Conservation (phyloP, 2,329 filamentous ascomycete genomes). For the Scytalidium sp. region DNA sequence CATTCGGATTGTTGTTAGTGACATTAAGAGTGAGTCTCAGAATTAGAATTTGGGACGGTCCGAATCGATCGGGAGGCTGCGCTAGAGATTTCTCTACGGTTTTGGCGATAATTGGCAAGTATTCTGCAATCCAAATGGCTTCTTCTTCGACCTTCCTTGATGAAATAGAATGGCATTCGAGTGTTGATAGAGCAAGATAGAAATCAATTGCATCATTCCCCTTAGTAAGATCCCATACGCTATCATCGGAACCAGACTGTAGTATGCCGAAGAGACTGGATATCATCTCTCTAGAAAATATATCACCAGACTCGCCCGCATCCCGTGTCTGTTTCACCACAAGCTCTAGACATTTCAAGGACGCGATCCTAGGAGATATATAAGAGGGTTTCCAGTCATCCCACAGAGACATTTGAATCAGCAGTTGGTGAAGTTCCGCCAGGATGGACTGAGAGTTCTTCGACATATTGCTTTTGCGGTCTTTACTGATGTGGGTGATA, state of each 20-base stretch:
- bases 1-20: slow-evolving; percentile 73
- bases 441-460: slow-evolving; percentile 59
- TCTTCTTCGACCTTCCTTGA: slow-evolving; percentile 41
- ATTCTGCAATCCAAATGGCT: slow-evolving; percentile 44
- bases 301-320: slow-evolving; percentile 41
- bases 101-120: slow-evolving; percentile 49
- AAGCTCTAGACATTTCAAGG: slow-evolving; percentile 61
- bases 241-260: slow-evolving; percentile 16
- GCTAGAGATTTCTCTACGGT: slow-evolving; percentile 37
- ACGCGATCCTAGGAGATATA: slow-evolving; percentile 61
- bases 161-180: slow-evolving; percentile 52
- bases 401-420: slow-evolving; percentile 60
- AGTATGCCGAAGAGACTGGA: slow-evolving; percentile 47
- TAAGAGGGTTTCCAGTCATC: slow-evolving; percentile 43
- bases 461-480: slow-evolving; percentile 67
- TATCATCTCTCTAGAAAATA: slow-evolving; percentile 47
- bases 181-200: slow-evolving; percentile 42
- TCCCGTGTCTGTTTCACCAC: slow-evolving; percentile 50
- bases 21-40: slow-evolving; percentile 77
- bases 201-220: slow-evolving; percentile 31
- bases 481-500: slow-evolving; percentile 58
- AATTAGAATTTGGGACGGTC: slow-evolving; percentile 25
- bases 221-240: slow-evolving; percentile 20
- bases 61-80: slow-evolving; percentile 33
- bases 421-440: slow-evolving; percentile 46